phyloP scores from a whole-genome alignment of 306 rosid genomes.

The Hippophae rhamnoides region DNA sequence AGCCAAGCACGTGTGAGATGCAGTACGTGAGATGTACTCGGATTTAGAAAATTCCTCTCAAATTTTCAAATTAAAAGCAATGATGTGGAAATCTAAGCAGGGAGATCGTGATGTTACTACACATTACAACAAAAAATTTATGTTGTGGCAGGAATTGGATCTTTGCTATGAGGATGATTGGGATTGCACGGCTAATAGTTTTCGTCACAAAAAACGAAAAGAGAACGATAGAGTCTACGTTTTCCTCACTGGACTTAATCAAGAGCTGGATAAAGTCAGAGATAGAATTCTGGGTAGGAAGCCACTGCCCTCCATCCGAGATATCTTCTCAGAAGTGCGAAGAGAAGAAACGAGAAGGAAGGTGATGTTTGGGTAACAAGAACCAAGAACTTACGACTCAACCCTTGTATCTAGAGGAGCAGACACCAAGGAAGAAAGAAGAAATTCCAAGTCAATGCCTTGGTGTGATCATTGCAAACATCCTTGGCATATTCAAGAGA shows the following conservation, averaged over 20 bases:
- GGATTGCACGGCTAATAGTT: neutral
- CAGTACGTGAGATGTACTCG: neutral
- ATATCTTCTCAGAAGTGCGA: neutral
- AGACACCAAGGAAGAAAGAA: too few relatives aligned
- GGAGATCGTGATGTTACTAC: neutral
- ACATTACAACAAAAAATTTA: neutral
- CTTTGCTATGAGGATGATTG: neutral
- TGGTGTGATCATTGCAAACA: neutral
- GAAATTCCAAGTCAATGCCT: neutral
- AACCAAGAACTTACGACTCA: too few relatives aligned
- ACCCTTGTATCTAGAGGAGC: neutral
- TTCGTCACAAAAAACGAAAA: neutral
- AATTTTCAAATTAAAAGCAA: neutral
- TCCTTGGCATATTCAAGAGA: neutral
- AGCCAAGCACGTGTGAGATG: neutral
- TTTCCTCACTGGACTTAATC: neutral
- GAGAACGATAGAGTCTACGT: neutral
- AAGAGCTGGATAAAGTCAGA: neutral
- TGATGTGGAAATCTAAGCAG: neutral
- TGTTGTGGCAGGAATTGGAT: constrained; percentile 3
- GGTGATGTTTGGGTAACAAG: neutral
- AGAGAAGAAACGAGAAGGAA: neutral
- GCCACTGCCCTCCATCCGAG: neutral
- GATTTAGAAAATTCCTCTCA: neutral
- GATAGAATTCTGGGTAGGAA: neutral